A percentile compares a stretch with the other conserved stretches of the same genome.
Evolutionary conservation across 345 rosid species (phyloP).

Genomic region (Isatis tinctoria): DNA sequence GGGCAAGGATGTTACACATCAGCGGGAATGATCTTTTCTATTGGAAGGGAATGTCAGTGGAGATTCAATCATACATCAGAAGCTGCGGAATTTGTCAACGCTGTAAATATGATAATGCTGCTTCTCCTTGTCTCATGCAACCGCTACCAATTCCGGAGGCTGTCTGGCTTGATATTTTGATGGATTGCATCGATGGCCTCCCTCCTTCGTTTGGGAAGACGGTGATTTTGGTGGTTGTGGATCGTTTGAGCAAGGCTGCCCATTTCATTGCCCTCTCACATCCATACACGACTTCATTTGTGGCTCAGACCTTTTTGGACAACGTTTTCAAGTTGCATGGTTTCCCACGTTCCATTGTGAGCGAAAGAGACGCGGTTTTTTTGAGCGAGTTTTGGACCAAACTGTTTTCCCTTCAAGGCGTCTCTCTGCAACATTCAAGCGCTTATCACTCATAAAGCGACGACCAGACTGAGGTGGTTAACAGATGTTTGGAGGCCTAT

Average conservation of each 20-base stretch:
- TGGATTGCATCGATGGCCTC: neutral
- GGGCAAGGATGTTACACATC: neutral
- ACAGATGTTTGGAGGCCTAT: no score
- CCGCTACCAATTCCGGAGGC: neutral
- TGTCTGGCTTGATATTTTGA: accelerated
- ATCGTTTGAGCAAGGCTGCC: accelerated
- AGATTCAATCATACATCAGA: neutral
- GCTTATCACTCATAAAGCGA: no score
- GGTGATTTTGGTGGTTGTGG: neutral
- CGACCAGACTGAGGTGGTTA: no score
- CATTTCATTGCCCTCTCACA: neutral
- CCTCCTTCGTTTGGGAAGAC: accelerated
- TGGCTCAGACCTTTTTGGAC: neutral
- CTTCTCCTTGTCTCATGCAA: accelerated
- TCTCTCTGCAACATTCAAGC: no score
- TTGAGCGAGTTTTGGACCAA: neutral
- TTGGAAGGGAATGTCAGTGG: neutral
- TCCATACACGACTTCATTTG: neutral
- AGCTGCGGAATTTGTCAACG: neutral
- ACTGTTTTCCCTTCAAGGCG: neutral
- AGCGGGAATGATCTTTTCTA: neutral
- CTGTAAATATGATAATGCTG: neutral
- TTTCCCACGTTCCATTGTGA: accelerated
- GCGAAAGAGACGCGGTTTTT: neutral
- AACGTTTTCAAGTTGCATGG: neutral